A percentile compares a stretch with the other conserved stretches of the same genome.
These are phyloP conservation scores for Penicillium brasilianum DNA, from an alignment of 2,329 filamentous ascomycete genomes.

Conservation along the genomic window DNA sequence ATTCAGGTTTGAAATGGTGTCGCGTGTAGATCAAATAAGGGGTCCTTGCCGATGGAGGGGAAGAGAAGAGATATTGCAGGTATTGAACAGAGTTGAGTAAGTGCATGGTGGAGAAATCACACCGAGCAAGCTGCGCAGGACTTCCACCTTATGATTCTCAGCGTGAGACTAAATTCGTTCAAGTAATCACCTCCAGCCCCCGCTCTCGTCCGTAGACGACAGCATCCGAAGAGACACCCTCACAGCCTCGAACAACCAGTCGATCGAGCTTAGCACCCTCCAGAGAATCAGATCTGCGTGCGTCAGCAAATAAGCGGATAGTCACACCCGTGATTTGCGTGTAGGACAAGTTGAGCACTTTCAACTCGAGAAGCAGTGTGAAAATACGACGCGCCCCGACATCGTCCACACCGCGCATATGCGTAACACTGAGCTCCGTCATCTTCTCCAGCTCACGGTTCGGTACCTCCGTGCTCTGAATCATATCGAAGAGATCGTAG, in stretches of 20 bases:
- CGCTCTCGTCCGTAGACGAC: constrained; percentile 39
- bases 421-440: constrained; percentile 37
- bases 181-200: constrained; percentile 36
- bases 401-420: constrained; percentile 36
- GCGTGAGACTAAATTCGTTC: not conserved
- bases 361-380: constrained; percentile 34
- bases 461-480: constrained; percentile 1
- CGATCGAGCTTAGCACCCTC: constrained; percentile 28
- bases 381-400: constrained; percentile 25
- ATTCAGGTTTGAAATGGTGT: too few relatives aligned
- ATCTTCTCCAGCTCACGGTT: constrained; percentile 27
- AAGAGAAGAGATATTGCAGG: too few relatives aligned
- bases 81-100: too few relatives aligned
- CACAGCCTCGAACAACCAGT: constrained; percentile 36
- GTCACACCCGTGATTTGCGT: constrained; percentile 43
- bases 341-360: constrained; percentile 40
- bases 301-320: constrained; percentile 41
- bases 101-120: too few relatives aligned
- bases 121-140: too few relatives aligned
- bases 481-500: constrained; percentile 19
- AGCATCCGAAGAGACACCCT: constrained; percentile 41
- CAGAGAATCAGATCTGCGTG: constrained; percentile 14
- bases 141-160: too few relatives aligned
- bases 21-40: too few relatives aligned
- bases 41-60: too few relatives aligned